phyloP scores from a whole-genome alignment of 2,329 filamentous ascomycete genomes.

The Epichloe coenophiala region DNA sequence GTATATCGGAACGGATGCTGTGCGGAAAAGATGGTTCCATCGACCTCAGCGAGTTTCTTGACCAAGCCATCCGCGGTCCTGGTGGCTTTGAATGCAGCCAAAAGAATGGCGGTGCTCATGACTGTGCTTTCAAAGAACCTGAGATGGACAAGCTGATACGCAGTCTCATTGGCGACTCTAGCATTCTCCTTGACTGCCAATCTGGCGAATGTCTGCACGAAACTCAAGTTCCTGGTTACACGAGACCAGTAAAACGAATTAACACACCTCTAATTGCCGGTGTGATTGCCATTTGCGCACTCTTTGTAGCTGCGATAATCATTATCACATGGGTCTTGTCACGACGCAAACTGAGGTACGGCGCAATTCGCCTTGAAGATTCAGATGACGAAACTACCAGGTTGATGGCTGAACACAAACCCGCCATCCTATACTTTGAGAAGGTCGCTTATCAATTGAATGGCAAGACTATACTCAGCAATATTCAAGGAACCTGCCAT shows the following conservation, averaged over 20 bases:
- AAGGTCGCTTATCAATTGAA: slow-evolving; percentile 79
- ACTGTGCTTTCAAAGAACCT: slow-evolving; percentile 79
- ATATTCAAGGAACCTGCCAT: slow-evolving; percentile 74
- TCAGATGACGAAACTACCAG: slow-evolving; percentile 79
- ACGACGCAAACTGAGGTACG: slow-evolving; percentile 55
- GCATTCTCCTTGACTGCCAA: slow-evolving; percentile 69
- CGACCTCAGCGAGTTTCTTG: slow-evolving; percentile 81
- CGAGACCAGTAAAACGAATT: slow-evolving; percentile 79
- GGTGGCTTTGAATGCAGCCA: slow-evolving; percentile 68
- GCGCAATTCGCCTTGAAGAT: slow-evolving; percentile 72
- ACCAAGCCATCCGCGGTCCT: slow-evolving; percentile 71
- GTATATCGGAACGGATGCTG: slow-evolving; percentile 82
- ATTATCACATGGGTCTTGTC: slow-evolving; percentile 79
- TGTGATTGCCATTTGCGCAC: slow-evolving; percentile 71
- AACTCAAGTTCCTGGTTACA: slow-evolving; percentile 85
- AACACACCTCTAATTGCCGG: slow-evolving; percentile 93
- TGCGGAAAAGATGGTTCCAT: slow-evolving; percentile 86
- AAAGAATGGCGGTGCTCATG: slow-evolving; percentile 46
- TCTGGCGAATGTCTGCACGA: slow-evolving; percentile 88
- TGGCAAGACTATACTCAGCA: slow-evolving; percentile 70
- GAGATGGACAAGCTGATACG: slow-evolving; percentile 85
- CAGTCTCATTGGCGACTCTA: slow-evolving; percentile 79
- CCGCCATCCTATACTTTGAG: slow-evolving; percentile 76
- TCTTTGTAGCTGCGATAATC: slow-evolving; percentile 83
- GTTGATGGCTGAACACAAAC: slow-evolving; percentile 83